phyloP scores from a whole-genome alignment of 2,329 filamentous ascomycete genomes.

The Nemania sp. region DNA sequence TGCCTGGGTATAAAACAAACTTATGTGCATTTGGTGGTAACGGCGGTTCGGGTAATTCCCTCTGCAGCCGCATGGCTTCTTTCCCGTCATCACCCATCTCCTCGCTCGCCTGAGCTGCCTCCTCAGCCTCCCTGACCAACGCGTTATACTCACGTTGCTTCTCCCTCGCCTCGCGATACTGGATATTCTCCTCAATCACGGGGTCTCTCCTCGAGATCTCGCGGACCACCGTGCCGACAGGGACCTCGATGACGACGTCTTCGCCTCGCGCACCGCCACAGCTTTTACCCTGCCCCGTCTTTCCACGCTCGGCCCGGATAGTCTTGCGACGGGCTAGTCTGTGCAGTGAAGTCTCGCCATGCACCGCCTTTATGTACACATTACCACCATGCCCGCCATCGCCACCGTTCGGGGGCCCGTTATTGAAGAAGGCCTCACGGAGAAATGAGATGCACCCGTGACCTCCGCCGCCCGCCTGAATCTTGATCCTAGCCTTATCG shows the following conservation, averaged over 20 bases:
- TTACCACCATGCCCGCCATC: constrained; percentile 91
- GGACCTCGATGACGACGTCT: constrained; percentile 86
- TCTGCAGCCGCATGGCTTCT: constrained; percentile 23
- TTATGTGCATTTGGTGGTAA: constrained; percentile 61
- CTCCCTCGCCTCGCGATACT: constrained; percentile 44
- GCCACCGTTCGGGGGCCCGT: constrained; percentile 91
- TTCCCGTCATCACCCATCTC: constrained; percentile 39
- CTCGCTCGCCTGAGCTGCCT: constrained; percentile 45
- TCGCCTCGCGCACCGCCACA: constrained; percentile 79
- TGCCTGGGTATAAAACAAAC: constrained; percentile 85
- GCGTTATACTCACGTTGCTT: constrained; percentile 41
- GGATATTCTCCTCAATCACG: constrained; percentile 61
- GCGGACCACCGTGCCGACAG: constrained; percentile 86
- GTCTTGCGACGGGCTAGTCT: constrained; percentile 81
- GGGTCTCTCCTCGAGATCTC: constrained; percentile 82
- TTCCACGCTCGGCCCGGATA: constrained; percentile 74
- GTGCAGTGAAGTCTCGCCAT: constrained; percentile 89
- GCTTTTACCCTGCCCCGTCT: constrained; percentile 74
- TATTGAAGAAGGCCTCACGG: constrained; percentile 83
- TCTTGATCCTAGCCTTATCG: constrained; percentile 77
- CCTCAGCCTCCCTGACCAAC: constrained; percentile 36
- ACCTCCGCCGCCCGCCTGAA: constrained; percentile 81
- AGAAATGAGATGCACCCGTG: constrained; percentile 94
- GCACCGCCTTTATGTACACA: constrained; percentile 90
- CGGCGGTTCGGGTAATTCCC: constrained; percentile 42